These are phyloP conservation scores for Urtica urens DNA, from an alignment of 306 rosid species.

Conservation along the genomic window DNA sequence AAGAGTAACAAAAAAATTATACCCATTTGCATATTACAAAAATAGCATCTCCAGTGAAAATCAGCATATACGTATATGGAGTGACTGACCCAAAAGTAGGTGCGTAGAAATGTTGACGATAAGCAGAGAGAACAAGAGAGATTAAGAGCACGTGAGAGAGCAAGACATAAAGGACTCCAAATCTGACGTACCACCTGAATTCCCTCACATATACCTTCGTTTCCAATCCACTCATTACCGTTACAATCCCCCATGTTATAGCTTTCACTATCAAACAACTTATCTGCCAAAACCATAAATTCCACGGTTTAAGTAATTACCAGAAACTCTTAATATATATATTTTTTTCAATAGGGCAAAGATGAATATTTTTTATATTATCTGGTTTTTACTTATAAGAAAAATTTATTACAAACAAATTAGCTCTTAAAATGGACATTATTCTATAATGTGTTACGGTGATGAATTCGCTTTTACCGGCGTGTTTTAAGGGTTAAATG, in stretches of 20 bases:
- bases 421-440: too few species aligned
- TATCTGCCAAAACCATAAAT: constrained; percentile 34
- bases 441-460: too few species aligned
- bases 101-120: not conserved
- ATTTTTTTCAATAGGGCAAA: too few species aligned
- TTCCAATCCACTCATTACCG: constrained; percentile 48
- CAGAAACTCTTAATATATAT: not conserved
- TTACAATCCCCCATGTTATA: constrained; percentile 54
- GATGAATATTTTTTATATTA: too few species aligned
- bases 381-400: too few species aligned
- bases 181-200: constrained; percentile 71
- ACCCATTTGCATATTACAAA: not conserved
- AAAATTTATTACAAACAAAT: too few species aligned
- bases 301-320: constrained; percentile 3
- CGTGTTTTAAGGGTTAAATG: too few species aligned
- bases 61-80: not conserved
- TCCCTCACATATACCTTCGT: constrained; percentile 48
- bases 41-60: too few species aligned
- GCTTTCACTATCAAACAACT: constrained; percentile 36
- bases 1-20: constrained; percentile 13
- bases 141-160: constrained; percentile 60
- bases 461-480: too few species aligned
- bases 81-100: not conserved
- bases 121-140: constrained; percentile 45
- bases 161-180: constrained; percentile 65